A percentile compares a stretch with the other conserved stretches of the same genome.
phyloP scores from a whole-genome alignment of 495 filamentous ascomycete species.

The Podospora tetraspora region DNA sequence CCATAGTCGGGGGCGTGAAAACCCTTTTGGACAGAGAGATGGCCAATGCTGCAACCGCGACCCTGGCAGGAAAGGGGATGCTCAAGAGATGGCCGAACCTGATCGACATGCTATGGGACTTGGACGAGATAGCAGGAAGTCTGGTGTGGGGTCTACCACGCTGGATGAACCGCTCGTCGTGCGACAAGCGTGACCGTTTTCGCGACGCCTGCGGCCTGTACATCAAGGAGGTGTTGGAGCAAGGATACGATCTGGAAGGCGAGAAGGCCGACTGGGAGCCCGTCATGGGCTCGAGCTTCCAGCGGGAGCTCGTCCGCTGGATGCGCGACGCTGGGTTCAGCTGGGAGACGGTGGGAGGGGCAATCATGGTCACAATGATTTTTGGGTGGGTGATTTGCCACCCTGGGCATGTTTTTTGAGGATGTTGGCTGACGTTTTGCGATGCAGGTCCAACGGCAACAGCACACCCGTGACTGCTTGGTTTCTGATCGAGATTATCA shows the following conservation, averaged over 20 bases:
- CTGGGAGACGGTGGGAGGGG: not conserved
- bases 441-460: not conserved
- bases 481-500: not conserved
- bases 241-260: constrained; percentile 14
- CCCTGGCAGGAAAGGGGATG: constrained; percentile 11
- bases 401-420: not conserved
- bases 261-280: constrained; percentile 26
- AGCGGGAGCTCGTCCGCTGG: constrained; percentile 3
- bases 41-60: constrained; percentile 9
- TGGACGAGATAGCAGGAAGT: not conserved
- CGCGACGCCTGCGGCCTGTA: not conserved
- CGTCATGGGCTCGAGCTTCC: constrained; percentile 20
- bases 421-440: not conserved
- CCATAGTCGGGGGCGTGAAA: constrained; percentile 3
- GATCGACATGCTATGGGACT: constrained; percentile 12
- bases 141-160: not conserved
- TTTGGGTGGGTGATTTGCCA: not conserved
- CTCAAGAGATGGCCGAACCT: constrained; percentile 8
- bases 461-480: not conserved
- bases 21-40: constrained; percentile 13
- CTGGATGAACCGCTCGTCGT: not conserved
- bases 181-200: not conserved
- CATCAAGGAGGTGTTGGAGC: not conserved
- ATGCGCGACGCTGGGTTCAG: not conserved
- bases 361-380: not conserved